A percentile compares a stretch with the other conserved stretches of the same genome.
phyloP scores from a whole-genome alignment of 805 yeast genomes.

The Sugiyamaella valdiviana region DNA sequence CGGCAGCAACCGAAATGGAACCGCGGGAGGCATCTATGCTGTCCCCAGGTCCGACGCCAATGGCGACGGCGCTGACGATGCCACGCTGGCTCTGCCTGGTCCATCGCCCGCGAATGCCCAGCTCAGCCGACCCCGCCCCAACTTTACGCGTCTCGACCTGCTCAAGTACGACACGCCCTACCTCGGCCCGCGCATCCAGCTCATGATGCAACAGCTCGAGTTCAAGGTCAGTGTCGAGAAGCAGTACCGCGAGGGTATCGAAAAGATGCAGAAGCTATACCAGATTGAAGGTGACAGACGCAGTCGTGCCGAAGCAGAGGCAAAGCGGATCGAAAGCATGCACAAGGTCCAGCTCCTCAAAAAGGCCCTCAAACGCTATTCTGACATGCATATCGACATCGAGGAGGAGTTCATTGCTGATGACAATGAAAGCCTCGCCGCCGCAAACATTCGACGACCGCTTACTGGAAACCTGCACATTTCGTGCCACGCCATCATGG shows the following conservation, averaged over 20 bases:
- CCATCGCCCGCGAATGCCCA: neutral
- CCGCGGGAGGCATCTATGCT: neutral
- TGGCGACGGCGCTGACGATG: neutral
- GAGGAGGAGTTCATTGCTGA: conserved; percentile 49
- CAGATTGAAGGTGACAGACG: conserved; percentile 87
- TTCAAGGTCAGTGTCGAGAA: conserved; percentile 91
- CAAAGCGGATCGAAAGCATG: conserved; percentile 76
- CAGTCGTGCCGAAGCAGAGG: conserved; percentile 80
- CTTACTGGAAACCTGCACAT: conserved; percentile 73
- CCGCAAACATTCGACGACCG: conserved; percentile 72
- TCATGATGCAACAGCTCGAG: conserved; percentile 91
- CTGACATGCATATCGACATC: conserved; percentile 72
- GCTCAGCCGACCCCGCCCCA: conserved; percentile 15
- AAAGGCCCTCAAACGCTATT: conserved; percentile 78
- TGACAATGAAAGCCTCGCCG: conserved; percentile 52
- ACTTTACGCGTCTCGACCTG: conserved; percentile 47
- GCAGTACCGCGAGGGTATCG: conserved; percentile 88
- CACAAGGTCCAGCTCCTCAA: conserved; percentile 78
- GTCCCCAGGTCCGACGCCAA: neutral
- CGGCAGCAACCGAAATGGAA: neutral
- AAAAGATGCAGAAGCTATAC: conserved; percentile 78
- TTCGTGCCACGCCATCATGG: conserved; percentile 70
- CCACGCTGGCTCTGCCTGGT: neutral
- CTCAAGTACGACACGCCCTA: conserved; percentile 92
- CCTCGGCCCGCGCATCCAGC: conserved; percentile 87